Percentiles rank a stretch among this genome's conserved stretches.
Conservation (phyloP, 495 filamentous ascomycete species). For the Aspergillus incahuasiensis region DNA sequence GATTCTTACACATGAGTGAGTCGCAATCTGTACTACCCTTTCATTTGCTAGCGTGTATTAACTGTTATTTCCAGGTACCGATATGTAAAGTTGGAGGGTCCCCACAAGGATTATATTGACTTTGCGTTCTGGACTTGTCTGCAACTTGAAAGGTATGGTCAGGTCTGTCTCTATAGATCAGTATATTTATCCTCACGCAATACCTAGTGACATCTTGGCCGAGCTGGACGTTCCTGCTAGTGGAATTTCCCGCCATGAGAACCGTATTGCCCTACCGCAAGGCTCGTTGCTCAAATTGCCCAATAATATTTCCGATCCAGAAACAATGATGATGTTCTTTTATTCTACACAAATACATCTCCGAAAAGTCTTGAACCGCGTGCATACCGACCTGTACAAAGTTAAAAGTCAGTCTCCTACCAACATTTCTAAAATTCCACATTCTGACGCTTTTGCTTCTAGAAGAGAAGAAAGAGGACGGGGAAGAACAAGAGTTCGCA, state of each 20-base stretch:
- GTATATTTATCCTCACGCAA: neutral
- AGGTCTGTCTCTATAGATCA: neutral
- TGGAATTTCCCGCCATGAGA: conserved; percentile 67
- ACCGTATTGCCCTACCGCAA: conserved; percentile 59
- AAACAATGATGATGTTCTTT: conserved; percentile 60
- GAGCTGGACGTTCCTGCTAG: conserved; percentile 81
- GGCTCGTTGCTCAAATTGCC: conserved; percentile 31
- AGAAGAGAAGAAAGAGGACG: conserved; percentile 29
- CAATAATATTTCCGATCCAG: conserved; percentile 30
- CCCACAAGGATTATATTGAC: conserved; percentile 50
- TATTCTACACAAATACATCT: conserved; percentile 85
- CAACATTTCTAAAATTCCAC: neutral
- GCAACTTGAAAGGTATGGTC: conserved; percentile 85
- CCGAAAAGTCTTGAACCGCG: conserved; percentile 76
- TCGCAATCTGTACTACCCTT: no score
- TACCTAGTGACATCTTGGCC: conserved; percentile 76
- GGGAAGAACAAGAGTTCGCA: conserved; percentile 21
- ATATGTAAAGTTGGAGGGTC: conserved; percentile 31
- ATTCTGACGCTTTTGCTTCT: neutral
- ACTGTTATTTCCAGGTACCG: conserved; percentile 25
- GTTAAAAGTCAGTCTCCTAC: conserved; percentile 40
- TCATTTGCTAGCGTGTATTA: no score
- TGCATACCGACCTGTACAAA: conserved; percentile 77
- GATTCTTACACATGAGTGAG: conserved; percentile 73
- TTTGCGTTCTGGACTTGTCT: conserved; percentile 93